Conservation (phyloP, 140 eudicot genomes). For the Anethum foeniculum region DNA sequence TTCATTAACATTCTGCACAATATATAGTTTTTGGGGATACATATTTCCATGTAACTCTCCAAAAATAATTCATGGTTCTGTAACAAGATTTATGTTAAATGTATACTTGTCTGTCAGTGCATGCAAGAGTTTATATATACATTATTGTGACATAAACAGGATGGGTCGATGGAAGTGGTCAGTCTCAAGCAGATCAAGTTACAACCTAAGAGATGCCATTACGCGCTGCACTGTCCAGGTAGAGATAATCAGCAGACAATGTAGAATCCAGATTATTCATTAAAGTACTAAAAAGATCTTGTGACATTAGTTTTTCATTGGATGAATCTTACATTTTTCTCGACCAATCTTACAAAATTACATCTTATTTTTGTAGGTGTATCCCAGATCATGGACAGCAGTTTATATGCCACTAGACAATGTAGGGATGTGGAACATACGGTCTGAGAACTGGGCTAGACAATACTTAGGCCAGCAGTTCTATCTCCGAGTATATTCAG, state of each 20-base stretch:
- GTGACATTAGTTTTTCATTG: neutral
- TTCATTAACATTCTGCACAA: neutral
- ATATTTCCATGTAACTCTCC: no score
- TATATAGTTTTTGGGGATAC: neutral
- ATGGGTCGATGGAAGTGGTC: slow-evolving; percentile 86
- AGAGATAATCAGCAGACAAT: neutral
- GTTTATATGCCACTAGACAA: slow-evolving; percentile 70
- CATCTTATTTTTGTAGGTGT: slow-evolving; percentile 27
- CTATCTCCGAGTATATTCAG: slow-evolving; percentile 75
- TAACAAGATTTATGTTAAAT: neutral
- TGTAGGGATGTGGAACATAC: slow-evolving; percentile 67
- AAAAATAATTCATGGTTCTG: neutral
- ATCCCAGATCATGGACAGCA: slow-evolving; percentile 65
- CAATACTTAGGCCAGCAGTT: slow-evolving; percentile 87
- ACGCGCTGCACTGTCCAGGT: slow-evolving; percentile 77
- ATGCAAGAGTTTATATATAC: neutral
- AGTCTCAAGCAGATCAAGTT: slow-evolving; percentile 51
- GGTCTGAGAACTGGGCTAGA: slow-evolving; percentile 67
- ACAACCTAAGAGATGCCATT: slow-evolving; percentile 65
- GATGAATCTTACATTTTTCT: neutral
- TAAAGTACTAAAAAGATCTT: neutral
- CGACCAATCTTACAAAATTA: neutral
- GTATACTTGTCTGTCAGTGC: neutral
- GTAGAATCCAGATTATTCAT: neutral
- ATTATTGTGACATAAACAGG: slow-evolving; percentile 25